Base-by-base conservation (phyloP, 148 eudicot genomes). In the Vaccinium myrtillus region DNA sequence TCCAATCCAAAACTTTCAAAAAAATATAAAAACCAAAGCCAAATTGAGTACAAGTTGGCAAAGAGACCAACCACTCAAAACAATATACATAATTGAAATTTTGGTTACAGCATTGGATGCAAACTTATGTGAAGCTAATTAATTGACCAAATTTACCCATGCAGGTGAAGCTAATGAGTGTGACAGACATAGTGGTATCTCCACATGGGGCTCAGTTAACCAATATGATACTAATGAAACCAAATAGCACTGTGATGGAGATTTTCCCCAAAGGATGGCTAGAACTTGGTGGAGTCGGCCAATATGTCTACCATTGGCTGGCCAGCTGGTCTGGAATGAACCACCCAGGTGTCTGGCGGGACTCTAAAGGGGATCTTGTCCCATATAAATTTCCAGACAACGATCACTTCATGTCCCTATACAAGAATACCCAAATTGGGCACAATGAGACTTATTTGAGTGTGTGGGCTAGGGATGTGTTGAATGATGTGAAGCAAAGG, bases 231-330 rank as follows among this genome's bases (percentile, higher is more conserved):
- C 85, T 94, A 14, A 95, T 93, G 98, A 91, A 95, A 43, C 89
- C 92, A 83, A 94, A 94, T 83, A 95, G 97, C 90, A 93, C 94
- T 48, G 94, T 93, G 1, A 87, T 95, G 92, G 98, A 95, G 77
- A 93, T 95, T 82, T 95, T 89, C 83, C 97, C 97, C 16, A 91
- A 93, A 77, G 98, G 98, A 0, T 95, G 98, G 98, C 82, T 95
- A 18, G 91, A 94, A 83, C 90, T 92, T 2, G 97, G 97, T 2
- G 98, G 98, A 0, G 91, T 91, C 4, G 97, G 97, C 53, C 97
- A 95, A 71, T 91, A 49, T 54, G 95, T 92, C 59, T 91, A 83
- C 84, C 92, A 85, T 12, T 91, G 92, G 95, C 85, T 94, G 0
- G 90, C 95, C 18, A 89, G 89, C 77, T 94, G 98, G 97, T 95